A percentile compares a stretch with the other conserved stretches of the same genome.
Conservation (phyloP, 352 stramenopile genomes). For the Salisapilia sapeloensis region DNA sequence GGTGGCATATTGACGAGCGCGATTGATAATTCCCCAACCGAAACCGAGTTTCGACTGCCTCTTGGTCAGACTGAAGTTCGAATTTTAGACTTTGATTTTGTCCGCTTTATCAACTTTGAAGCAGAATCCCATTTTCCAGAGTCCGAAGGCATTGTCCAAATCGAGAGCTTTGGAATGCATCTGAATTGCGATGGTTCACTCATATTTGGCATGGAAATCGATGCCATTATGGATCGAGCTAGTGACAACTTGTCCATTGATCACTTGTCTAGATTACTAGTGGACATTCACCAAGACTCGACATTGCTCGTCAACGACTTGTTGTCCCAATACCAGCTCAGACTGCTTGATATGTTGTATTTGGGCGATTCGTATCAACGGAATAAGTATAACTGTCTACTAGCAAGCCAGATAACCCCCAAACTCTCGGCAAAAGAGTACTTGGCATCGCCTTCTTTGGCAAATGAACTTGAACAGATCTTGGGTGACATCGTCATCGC, state of each 20-base stretch:
- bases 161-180: constrained; percentile 92
- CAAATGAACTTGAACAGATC: constrained; percentile 93
- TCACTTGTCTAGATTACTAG: constrained; percentile 89
- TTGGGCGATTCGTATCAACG: constrained; percentile 87
- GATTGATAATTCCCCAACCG: constrained; percentile 74
- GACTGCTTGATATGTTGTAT: constrained; percentile 92
- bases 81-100: constrained; percentile 95
- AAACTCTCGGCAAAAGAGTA: constrained; percentile 92
- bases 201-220: constrained; percentile 81
- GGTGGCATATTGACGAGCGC: constrained; percentile 92
- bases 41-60: constrained; percentile 70
- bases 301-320: constrained; percentile 92
- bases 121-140: constrained; percentile 94
- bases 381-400: constrained; percentile 97
- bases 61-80: constrained; percentile 90
- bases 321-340: constrained; percentile 91
- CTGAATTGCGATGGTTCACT: constrained; percentile 62
- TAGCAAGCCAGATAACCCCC: constrained; percentile 92
- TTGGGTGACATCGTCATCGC: constrained; percentile 88
- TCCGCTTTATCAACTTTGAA: constrained; percentile 97
- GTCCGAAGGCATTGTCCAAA: constrained; percentile 87
- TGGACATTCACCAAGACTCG: constrained; percentile 94
- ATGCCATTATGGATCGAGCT: constrained; percentile 93
- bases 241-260: constrained; percentile 95
- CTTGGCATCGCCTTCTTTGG: constrained; percentile 86